phyloP scores from a whole-genome alignment of 23 red algal genomes.

The Cyanidium caldarium region DNA sequence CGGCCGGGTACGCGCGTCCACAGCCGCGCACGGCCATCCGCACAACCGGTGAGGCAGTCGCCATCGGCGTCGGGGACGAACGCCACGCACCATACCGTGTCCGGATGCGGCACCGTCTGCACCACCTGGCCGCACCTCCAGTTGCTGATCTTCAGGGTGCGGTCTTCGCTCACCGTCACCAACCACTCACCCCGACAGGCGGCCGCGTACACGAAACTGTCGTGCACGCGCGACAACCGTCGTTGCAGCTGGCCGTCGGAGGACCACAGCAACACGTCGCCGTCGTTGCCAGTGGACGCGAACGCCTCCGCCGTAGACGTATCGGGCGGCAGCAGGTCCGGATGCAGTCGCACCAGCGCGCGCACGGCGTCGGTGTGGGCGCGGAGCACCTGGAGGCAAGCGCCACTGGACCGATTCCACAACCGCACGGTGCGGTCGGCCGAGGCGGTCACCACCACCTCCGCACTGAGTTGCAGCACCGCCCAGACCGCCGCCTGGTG shows the following conservation, averaged over 20 bases:
- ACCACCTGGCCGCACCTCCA: background rate
- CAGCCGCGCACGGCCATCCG: background rate
- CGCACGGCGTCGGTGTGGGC: constrained; percentile 55
- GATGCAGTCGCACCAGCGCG: constrained; percentile 15
- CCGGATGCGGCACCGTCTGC: background rate
- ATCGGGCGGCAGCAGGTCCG: too few species aligned
- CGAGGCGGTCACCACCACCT: constrained; percentile 25
- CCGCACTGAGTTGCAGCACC: constrained; percentile 15
- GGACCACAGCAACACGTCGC: constrained; percentile 23
- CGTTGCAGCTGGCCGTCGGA: background rate
- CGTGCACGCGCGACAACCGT: background rate
- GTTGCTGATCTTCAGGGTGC: background rate
- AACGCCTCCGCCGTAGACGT: too few species aligned
- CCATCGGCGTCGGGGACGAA: background rate
- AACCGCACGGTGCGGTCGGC: constrained; percentile 37
- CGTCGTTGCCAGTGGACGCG: constrained; percentile 53
- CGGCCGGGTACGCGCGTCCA: background rate
- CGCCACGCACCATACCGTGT: background rate
- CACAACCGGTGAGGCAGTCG: background rate
- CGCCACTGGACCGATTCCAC: constrained; percentile 22
- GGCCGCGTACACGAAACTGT: background rate
- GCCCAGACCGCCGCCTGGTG: constrained; percentile 66
- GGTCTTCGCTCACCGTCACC: background rate
- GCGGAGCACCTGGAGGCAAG: constrained; percentile 1
- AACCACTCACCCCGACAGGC: background rate